Evolutionary conservation across 1,139 yeast species (phyloP), one percentile per base, ranked within the genome.

Genomic region (Yamadazyma atmosphaerica): DNA sequence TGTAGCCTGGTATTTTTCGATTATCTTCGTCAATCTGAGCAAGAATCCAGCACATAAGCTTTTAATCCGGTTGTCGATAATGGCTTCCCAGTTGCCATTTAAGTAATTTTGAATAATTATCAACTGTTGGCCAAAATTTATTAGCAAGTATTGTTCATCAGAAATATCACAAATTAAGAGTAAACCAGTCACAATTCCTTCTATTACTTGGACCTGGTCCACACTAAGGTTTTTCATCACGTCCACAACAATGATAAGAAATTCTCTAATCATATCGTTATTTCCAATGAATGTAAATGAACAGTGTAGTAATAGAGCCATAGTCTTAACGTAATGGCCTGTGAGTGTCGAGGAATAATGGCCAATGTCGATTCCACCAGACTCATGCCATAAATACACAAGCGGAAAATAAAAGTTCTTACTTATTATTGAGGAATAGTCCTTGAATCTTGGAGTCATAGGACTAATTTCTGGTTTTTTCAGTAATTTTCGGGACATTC

Each of bases 281-380:
- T 77, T 75, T 0, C 60, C 49, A 0, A 77, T 63, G 0, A 78
- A 58, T 0, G 88, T 87, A 45, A 74, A 74, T 0, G 85, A 80
- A 36, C 81, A 65, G 39, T 79, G 79, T 19, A 82, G 56, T 5
- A 84, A 50, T 16, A 84, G 54, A 0, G 80, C 70, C 42, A 85
- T 53, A 0, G 87, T 80, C 40, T 78, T 74, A 37, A 84, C 50
- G 53, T 72, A 83, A 52, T 83, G 90, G 0, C 79, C 73, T 23
- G 70, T 65, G 28, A 83, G 60, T 1, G 83, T 51, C 0, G 79
- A 68, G 0, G 84, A 75, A 51, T 79, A 80, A 30, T 67, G 70
- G 0, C 86, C 86, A 35, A 77, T 65, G 36, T 69, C 64, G 22
- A 76, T 68, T 1, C 67, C 68, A 4, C 61, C 54, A 4, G 65